Evolutionary conservation across 2,329 filamentous ascomycete genomes (phyloP), one percentile per base, ranked within the genome.

Genomic region (Aspergillus candidus): DNA sequence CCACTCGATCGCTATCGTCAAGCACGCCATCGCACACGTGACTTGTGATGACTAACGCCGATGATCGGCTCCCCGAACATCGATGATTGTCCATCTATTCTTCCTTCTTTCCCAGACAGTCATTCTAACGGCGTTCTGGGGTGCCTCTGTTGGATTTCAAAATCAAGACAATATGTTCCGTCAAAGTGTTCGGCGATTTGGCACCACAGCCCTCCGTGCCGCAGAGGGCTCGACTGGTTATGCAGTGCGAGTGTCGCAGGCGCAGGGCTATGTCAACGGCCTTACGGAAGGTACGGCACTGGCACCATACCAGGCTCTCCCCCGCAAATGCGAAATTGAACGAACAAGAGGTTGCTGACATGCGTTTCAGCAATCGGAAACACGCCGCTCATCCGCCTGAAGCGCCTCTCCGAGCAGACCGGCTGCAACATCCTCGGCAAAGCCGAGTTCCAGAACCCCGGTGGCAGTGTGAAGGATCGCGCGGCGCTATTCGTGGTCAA

Each of bases 371-470:
- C 93, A 43, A 97, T 98, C 71, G 93, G 93, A 52, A 97, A 97
- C 70, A 98, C 93, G 0, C 91, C 93, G 1, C 79, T 98, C 42
- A 94, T 98, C 67, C 84, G 86, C 38, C 76, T 98, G 40, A 91
- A 94, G 69, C 80, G 76, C 49, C 82, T 97, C 55, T 97, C 91
- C 33, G 82, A 88, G 48, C 79, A 94, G 62, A 97, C 93, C 0
- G 89, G 90, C 53, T 97, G 93, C 77, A 86, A 94, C 58, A 76
- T 98, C 46, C 82, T 97, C 33, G 93, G 91, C 61, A 98, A 98
- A 70, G 90, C 93, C 58, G 93, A 98, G 68, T 98, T 98, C 73
- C 93, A 94, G 76, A 98, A 98, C 75, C 93, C 93, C 1, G 93
- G 93, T 55, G 93, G 93, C 47, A 90, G 84, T 43, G 84, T 98